Percentiles rank a stretch among this genome's conserved stretches.
phyloP scores from a whole-genome alignment of 2,329 filamentous ascomycete species.

The Myriosclerotinia scirpicola region DNA sequence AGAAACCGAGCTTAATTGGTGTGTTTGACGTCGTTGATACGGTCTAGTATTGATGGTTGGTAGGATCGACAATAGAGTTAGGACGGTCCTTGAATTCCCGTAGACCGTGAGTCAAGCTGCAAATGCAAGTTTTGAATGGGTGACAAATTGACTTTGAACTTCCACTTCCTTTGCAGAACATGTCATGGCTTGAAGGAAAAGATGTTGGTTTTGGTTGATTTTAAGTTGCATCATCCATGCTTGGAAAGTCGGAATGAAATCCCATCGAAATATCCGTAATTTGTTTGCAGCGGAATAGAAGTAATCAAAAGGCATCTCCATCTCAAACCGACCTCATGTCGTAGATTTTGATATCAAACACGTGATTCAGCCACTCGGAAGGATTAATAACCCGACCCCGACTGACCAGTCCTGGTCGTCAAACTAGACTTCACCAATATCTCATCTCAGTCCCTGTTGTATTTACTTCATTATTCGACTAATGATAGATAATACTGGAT shows the following conservation, averaged over 20 bases:
- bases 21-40: background rate
- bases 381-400: no score
- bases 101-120: background rate
- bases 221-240: no score
- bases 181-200: background rate
- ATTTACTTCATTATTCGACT: no score
- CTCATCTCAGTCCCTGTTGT: no score
- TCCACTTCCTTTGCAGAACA: background rate
- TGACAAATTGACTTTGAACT: background rate
- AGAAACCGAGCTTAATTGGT: background rate
- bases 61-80: background rate
- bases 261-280: background rate
- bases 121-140: no score
- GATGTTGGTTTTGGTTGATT: background rate
- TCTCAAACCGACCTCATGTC: background rate
- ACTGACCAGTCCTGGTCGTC: no score
- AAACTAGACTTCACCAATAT: no score
- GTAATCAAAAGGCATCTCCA: no score
- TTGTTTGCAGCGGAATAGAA: background rate
- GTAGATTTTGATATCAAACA: background rate
- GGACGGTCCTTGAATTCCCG: background rate
- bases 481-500: no score
- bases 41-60: background rate
- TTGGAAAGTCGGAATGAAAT: background rate
- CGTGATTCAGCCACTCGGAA: background rate